phyloP scores from a whole-genome alignment of 2,329 filamentous ascomycete genomes.

The Nigrospora osmanthi region DNA sequence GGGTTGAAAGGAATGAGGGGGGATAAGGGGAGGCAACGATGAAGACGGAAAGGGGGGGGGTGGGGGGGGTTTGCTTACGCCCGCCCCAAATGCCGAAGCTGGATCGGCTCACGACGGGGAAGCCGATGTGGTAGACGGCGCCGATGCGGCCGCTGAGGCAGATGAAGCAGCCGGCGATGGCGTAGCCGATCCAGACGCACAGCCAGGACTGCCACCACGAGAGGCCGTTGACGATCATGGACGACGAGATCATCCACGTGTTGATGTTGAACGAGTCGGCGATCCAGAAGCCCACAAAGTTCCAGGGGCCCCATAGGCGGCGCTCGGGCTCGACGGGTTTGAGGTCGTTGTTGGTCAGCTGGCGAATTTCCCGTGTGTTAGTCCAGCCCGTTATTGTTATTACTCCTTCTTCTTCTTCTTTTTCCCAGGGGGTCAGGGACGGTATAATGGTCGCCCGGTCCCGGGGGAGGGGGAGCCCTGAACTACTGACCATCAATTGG shows the following conservation, averaged over 20 bases:
- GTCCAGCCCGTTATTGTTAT: too few species aligned
- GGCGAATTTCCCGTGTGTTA: not conserved
- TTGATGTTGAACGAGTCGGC: slow-evolving; percentile 84
- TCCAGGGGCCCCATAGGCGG: slow-evolving; percentile 78
- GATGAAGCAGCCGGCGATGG: slow-evolving; percentile 68
- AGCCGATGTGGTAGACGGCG: slow-evolving; percentile 81
- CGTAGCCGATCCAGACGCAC: slow-evolving; percentile 83
- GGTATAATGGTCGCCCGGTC: not conserved
- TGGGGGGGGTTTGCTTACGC: slow-evolving; percentile 3
- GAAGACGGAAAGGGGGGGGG: too few species aligned
- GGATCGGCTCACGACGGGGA: slow-evolving; percentile 70
- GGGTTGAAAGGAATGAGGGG: too few species aligned
- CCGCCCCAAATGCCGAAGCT: slow-evolving; percentile 87
- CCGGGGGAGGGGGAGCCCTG: not conserved
- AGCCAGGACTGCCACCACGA: slow-evolving; percentile 91
- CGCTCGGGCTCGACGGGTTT: slow-evolving; percentile 73
- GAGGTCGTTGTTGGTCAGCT: slow-evolving; percentile 76
- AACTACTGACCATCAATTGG: slow-evolving; percentile 62
- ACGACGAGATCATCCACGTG: slow-evolving; percentile 88
- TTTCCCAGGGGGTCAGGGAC: not conserved
- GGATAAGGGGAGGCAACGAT: too few species aligned
- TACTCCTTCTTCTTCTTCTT: too few species aligned
- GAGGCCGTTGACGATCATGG: slow-evolving; percentile 69
- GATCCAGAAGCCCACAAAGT: slow-evolving; percentile 85
- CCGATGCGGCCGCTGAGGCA: slow-evolving; percentile 76